Evolutionary conservation across 2,329 filamentous ascomycete genomes (phyloP), one percentile per base, ranked within the genome.

Genomic region (Diaporthe sp.): DNA sequence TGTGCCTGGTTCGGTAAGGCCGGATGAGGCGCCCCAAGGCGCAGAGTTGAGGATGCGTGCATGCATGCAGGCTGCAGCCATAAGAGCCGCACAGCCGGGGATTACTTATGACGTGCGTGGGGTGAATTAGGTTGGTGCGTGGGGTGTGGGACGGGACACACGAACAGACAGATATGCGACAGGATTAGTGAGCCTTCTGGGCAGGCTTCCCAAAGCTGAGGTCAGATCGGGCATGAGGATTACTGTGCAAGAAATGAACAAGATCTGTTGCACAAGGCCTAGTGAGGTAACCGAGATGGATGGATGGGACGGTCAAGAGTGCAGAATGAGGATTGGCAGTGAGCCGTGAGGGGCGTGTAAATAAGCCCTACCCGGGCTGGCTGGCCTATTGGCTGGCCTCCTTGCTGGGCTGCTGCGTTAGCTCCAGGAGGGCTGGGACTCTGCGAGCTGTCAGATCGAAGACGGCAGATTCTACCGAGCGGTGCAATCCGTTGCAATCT

Each of bases 51-150:
- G 28, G 6, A n/a, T 37, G 44, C 60, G 6, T 34, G 61, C 61
- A 49, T 53, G 47, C 65, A 68, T 39, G 63, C 63, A 68, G 44
- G 63, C 47, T 68, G 65, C 65, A 68, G 65, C 65, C 47, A 17
- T 20, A 25, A 28, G 47, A 68, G 65, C 65, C 65, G 65, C 65
- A 37, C 65, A 68, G 47, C 65, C 65, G 31, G 31, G 61, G 44
- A 44, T 28, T 65, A 22, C 28, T 68, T 68, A 68, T 68, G 65
- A 68, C 65, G 65, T 68, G 65, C 47, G 65, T 68, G 65, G 65
- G 65, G 65, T 65, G 60, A 31, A 42, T 31, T 6, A 53, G 4
- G 47, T 31, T 12, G 22, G 31, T 39, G 31, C 7, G 58, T 63
- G 63, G 63, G 63, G 63, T 25, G 44, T 17, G 44, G 47, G 44